Conservation (phyloP, 257 asterid species). For the Linderniella brevidens region DNA sequence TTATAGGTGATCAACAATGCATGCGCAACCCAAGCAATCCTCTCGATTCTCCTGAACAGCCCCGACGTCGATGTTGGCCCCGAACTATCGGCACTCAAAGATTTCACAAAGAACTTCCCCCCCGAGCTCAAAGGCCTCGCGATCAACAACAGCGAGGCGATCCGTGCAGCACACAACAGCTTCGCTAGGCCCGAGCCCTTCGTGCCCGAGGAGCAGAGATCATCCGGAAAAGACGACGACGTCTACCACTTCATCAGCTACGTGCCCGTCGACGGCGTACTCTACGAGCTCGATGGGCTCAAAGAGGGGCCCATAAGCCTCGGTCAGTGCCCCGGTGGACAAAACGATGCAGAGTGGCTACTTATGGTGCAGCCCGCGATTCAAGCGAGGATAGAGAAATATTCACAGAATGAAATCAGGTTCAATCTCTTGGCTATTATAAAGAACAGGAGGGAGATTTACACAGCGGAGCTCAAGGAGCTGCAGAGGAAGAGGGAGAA, state of each 20-base stretch:
- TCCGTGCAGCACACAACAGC: conserved; percentile 90
- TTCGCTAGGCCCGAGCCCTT: conserved; percentile 96
- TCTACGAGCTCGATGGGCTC: conserved; percentile 94
- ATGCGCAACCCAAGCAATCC: conserved; percentile 98
- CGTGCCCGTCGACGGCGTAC: conserved; percentile 76
- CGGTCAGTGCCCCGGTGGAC: conserved; percentile 62
- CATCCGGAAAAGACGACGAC: conserved; percentile 83
- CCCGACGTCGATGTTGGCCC: conserved; percentile 82
- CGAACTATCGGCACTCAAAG: conserved; percentile 64
- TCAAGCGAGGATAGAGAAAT: conserved; percentile 81
- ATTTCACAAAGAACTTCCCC: conserved; percentile 81
- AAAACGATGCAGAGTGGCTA: conserved; percentile 61
- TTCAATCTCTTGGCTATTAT: conserved; percentile 79
- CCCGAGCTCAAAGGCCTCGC: conserved; percentile 91
- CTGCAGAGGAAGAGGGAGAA: conserved; percentile 82
- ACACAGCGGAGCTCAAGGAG: conserved; percentile 80
- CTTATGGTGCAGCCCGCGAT: conserved; percentile 77
- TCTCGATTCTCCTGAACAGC: conserved; percentile 76
- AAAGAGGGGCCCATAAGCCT: conserved; percentile 98
- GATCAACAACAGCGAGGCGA: conserved; percentile 86
- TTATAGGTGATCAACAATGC: conserved; percentile 89
- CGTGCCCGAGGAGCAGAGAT: conserved; percentile 76
- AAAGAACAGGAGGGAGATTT: conserved; percentile 76
- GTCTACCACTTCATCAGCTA: conserved; percentile 95
- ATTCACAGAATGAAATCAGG: conserved; percentile 74